Base-by-base conservation (phyloP, 257 asterid species). In the Nicotiana benthamiana region DNA sequence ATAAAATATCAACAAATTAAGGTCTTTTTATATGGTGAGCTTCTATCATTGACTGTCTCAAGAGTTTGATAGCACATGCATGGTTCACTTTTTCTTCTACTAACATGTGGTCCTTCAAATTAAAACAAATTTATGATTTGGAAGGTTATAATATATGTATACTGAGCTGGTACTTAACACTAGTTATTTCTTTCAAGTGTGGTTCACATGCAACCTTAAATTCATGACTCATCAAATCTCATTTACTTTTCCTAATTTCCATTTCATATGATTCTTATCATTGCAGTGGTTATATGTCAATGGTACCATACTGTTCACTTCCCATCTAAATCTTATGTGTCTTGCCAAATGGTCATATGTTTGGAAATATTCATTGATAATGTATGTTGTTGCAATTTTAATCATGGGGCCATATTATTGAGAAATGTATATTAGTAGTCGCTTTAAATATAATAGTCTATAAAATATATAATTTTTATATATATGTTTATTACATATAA, bases 231-330 rank as follows among this genome's bases (percentile, higher is more conserved):
- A 3, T 51, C 18, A 46, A 13, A 46, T 72, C 60, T 43, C 56
- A 10, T 36, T n/a, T 68, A n/a, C 56, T 68, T 36, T 68, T 5
- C 77, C 77, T 28, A 40, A 36, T 68, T 43, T 28, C 77, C 5
- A 67, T n/a, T 43, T 70, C 77, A 22, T 70, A 22, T 43, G 77
- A 70, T 68, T 68, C 59, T 40, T 40, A 70, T 46, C 77, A 70
- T 13, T 70, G 36, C n/a, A 43, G 59, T 70, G 30, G 77, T 70
- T 43, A 70, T 43, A 24, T 6, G 57, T 20, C 34, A 20, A 17
- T 10, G 10, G 56, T 68, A 17, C 13, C 75, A 30, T 36, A 68
- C 57, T n/a, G 6, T 40, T 40, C 77, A 20, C n/a, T 68, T 68
- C 27, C 51, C 75, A 67, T 67, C 28, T 2, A 2, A 28, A 32